Percentiles rank a stretch among this genome's conserved stretches.
These are phyloP conservation scores for fission yeast (Schizosaccharomyces pombe) DNA, from an alignment of 805 yeast genomes.

Conservation along the genomic window DNA sequence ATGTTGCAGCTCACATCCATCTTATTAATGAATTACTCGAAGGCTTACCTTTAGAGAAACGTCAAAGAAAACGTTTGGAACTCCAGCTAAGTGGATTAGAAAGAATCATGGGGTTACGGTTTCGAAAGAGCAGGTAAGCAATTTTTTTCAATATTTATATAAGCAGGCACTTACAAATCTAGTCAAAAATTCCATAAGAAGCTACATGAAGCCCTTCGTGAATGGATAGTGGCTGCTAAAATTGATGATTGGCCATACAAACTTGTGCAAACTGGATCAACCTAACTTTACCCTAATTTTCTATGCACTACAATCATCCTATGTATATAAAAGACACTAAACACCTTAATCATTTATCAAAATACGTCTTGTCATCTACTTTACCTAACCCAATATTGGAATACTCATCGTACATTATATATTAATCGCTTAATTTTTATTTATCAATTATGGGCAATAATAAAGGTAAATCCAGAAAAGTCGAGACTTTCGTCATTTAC, in stretches of 20 bases:
- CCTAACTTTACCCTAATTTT: background rate
- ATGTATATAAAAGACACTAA: background rate
- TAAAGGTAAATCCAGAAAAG: background rate
- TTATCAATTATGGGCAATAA: background rate
- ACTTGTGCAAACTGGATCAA: background rate
- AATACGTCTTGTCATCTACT: too few relatives aligned
- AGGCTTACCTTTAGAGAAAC: background rate
- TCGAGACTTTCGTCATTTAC: background rate
- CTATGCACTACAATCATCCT: background rate
- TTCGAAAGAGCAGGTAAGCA: background rate
- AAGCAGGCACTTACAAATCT: too few relatives aligned
- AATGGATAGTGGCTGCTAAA: background rate
- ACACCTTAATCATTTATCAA: too few relatives aligned
- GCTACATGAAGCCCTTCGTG: background rate
- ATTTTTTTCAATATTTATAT: background rate
- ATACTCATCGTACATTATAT: too few relatives aligned
- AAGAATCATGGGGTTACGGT: background rate
- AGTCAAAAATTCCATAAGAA: background rate
- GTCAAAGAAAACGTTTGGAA: background rate
- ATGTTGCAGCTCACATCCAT: background rate
- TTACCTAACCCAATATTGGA: too few relatives aligned
- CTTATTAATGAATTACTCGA: background rate
- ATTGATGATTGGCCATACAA: background rate
- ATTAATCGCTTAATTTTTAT: too few relatives aligned
- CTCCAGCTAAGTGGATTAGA: background rate